Evolutionary conservation across 2,329 filamentous ascomycete genomes (phyloP).

Genomic region (Curvularia sp.): DNA sequence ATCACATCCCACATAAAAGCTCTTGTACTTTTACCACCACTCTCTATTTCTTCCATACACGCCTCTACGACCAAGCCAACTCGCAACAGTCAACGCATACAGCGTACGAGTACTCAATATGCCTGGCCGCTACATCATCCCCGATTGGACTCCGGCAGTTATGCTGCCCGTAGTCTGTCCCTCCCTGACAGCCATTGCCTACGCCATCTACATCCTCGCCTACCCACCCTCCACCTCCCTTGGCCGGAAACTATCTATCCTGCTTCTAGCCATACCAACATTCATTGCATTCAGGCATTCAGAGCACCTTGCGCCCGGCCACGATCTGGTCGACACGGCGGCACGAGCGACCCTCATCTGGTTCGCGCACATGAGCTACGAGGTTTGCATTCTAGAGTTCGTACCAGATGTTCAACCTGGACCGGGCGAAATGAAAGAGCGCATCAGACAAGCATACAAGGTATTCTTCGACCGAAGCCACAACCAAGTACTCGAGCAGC

Average conservation of each 20-base stretch:
- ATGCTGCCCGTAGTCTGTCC: constrained; percentile 2
- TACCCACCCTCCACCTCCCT: constrained; percentile 19
- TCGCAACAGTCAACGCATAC: neutral
- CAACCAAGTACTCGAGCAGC: constrained; percentile 1
- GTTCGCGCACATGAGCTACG: constrained; percentile 27
- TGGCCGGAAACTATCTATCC: constrained; percentile 19
- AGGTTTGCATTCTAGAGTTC: constrained; percentile 18
- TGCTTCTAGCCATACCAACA: constrained; percentile 17
- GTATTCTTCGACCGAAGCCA: constrained; percentile 21
- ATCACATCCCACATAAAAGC: neutral
- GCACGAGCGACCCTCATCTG: constrained; percentile 31
- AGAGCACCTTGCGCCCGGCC: constrained; percentile 10
- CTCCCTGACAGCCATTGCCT: constrained; percentile 4
- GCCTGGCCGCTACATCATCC: neutral
- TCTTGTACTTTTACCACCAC: neutral
- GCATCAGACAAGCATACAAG: constrained; percentile 17
- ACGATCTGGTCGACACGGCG: constrained; percentile 21
- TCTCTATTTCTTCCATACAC: neutral
- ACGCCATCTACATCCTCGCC: constrained; percentile 25
- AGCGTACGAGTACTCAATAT: neutral
- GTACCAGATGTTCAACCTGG: constrained; percentile 3
- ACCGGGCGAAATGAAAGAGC: constrained; percentile 2
- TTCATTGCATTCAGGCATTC: constrained; percentile 22
- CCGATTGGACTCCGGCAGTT: constrained; percentile 1
- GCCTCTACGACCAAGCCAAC: neutral